A percentile compares a stretch with the other conserved stretches of the same genome.
Evolutionary conservation across 345 rosid species (phyloP).

Genomic region (Linum lewisii): DNA sequence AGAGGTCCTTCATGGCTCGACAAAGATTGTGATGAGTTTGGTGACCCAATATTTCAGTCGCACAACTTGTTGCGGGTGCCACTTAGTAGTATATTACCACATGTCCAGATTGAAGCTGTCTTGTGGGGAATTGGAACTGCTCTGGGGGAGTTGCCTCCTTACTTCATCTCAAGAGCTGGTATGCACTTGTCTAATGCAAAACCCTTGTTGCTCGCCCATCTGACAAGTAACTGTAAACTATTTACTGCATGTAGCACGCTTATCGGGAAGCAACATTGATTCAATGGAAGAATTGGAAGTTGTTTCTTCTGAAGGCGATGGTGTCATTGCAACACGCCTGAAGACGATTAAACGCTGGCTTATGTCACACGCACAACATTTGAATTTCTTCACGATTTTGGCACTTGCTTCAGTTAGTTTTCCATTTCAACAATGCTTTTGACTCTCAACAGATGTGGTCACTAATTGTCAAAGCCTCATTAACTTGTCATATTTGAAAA

Average conservation of each 20-base stretch:
- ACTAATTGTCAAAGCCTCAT: background rate
- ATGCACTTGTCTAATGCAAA: too few relatives aligned
- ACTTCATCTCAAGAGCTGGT: conserved; percentile 99
- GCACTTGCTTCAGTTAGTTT: conserved; percentile 91
- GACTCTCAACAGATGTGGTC: background rate
- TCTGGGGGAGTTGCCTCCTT: conserved; percentile 99
- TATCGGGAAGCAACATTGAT: conserved; percentile 57
- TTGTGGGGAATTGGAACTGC: conserved; percentile 98
- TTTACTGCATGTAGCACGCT: conserved; percentile 39
- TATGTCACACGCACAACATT: conserved; percentile 55
- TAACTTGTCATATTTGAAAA: too few relatives aligned
- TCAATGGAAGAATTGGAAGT: conserved; percentile 62
- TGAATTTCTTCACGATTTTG: conserved; percentile 86
- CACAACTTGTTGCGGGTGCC: conserved; percentile 71
- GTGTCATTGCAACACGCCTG: conserved; percentile 46
- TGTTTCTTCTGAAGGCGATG: conserved; percentile 50
- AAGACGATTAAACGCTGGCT: conserved; percentile 53
- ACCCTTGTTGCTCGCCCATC: background rate
- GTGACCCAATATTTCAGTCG: conserved; percentile 51
- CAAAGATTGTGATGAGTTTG: conserved; percentile 76
- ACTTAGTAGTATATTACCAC: conserved; percentile 79
- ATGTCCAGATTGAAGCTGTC: conserved; percentile 80
- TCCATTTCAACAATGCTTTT: background rate
- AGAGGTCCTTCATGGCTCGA: conserved; percentile 88
- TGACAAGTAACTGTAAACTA: background rate